Conservation (phyloP, 345 rosid genomes). For the Trapa incisa region DNA sequence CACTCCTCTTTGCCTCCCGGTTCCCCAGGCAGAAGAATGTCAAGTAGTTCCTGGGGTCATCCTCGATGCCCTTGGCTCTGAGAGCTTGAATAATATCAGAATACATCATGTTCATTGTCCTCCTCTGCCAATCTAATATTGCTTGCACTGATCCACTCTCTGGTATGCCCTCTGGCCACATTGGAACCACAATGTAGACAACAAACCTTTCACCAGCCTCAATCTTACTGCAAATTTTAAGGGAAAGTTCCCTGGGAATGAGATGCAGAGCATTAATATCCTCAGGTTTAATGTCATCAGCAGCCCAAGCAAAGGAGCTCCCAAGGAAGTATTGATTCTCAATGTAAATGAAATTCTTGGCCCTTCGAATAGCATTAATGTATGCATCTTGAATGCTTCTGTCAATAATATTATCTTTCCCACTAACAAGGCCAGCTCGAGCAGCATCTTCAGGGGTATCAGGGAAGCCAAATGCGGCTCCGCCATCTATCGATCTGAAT, state of each 20-base stretch:
- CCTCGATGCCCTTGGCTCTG: conserved; percentile 45
- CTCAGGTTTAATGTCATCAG: conserved; percentile 77
- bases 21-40: conserved; percentile 95
- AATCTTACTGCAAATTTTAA: conserved; percentile 89
- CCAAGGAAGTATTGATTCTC: conserved; percentile 98
- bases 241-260: conserved; percentile 87
- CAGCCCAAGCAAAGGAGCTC: conserved; percentile 69
- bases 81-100: conserved; percentile 69
- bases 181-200: conserved; percentile 81
- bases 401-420: conserved; percentile 90
- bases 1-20: conserved; percentile 69
- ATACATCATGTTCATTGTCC: conserved; percentile 98
- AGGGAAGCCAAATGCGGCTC: conserved; percentile 96
- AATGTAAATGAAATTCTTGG: conserved; percentile 81
- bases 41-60: conserved; percentile 76
- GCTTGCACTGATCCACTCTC: conserved; percentile 95
- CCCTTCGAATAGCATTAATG: conserved; percentile 82
- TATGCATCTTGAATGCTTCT: conserved; percentile 97
- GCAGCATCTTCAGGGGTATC: conserved; percentile 95
- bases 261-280: conserved; percentile 76
- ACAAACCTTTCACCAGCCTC: conserved; percentile 71
- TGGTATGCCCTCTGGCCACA: conserved; percentile 99
- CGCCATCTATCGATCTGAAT: conserved; percentile 96
- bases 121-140: conserved; percentile 89
- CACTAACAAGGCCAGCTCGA: conserved; percentile 85